Evolutionary conservation across 176 grass and related monocot species (phyloP), one percentile per base, ranked within the genome.

Genomic region (Raddia guianensis): DNA sequence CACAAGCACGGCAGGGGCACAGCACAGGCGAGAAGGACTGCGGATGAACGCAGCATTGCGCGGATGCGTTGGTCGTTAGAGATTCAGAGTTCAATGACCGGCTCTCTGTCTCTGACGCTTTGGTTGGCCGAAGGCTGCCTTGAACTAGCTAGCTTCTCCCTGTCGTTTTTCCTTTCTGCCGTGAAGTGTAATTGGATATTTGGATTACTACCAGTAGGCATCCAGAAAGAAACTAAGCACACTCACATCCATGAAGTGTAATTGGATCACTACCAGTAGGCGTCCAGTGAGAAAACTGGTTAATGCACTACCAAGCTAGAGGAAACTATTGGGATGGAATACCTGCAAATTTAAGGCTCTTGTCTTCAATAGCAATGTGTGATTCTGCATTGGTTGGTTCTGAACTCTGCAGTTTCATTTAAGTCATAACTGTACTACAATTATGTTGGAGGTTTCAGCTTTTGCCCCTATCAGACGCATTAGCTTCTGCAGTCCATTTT

Each of bases 11-110:
- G 27, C 27, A 27, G 27, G 27, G 27, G 27, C 27, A 27, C 27
- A 27, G 27, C 27, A 27, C 27, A 27, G 35, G 53, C 40, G 34
- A 35, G 72, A 82, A 66, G 80, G 64, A 74, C 73, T 68, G 74
- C 78, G 78, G 78, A 58, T 11, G 72, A 52, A 75, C 70, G 53
- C 85, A 33, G 63, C 85, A 33, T 44, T 61, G 77, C 73, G 27
- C 57, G 16, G 27, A 10, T 56, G 57, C 56, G n/a, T 73, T 12
- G 32, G 50, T 59, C 51, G 71, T 83, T 74, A 74, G 50, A 40
- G 10, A 45, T 75, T 59, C 40, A 49, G 72, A 42, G 20, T 68
- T 16, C 63, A 76, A 40, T 0, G 63, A 73, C 59, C 52, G 48
- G 32, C 53, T 49, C 73, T 61, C 59, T 44, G 48, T 16, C 53